Evolutionary conservation across 2,329 filamentous ascomycete species (phyloP), one percentile per base, ranked within the genome.

Genomic region (Pseudocercospora macadamiae): DNA sequence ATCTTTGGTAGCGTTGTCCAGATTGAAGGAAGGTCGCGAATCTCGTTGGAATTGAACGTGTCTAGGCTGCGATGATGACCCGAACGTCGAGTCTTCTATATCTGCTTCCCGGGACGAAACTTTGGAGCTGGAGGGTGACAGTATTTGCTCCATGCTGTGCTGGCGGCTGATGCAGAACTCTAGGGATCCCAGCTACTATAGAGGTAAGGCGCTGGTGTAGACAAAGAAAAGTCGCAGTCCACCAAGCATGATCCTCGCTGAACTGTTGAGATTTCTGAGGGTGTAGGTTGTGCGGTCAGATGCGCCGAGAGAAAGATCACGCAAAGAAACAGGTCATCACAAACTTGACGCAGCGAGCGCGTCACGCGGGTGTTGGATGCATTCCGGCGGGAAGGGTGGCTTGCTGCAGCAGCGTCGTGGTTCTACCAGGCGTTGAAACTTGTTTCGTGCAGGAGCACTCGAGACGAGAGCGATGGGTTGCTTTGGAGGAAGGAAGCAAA

Each of bases 11-110:
- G 55, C 25, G 47, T 53, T 47, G 51, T 60, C 49, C 45, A 59
- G 54, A 9, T 42, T 59, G 19, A 36, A 12, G 3, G 62, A 60
- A 16, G 63, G 58, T 25, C 44, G 51, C n/a, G 56, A 58, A 34
- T 64, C 60, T 51, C 55, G 55, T 16, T 55, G 54, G 47, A 62
- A 63, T 16, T 62, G 60, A 12, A 66, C 63, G 57, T 65, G 61
- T 55, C 61, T 64, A 12, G 62, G 44, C 9, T 60, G 55, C n/a
- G 60, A 56, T 26, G 51, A 54, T 30, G 48, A 53, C 21, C 26
- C 42, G 12, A 19, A 30, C 21, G 34, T 23, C 39, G 53, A 30
- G 16, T 48, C 58, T 54, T 58, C 48, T 47, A 34, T 25, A 51
- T 56, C 57, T 23, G 61, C 51, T 12, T 19, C 51, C 34, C 54